Evolutionary conservation across 805 yeast species (phyloP), one percentile per base, ranked within the genome.

Genomic region (Candida dajiaensis): DNA sequence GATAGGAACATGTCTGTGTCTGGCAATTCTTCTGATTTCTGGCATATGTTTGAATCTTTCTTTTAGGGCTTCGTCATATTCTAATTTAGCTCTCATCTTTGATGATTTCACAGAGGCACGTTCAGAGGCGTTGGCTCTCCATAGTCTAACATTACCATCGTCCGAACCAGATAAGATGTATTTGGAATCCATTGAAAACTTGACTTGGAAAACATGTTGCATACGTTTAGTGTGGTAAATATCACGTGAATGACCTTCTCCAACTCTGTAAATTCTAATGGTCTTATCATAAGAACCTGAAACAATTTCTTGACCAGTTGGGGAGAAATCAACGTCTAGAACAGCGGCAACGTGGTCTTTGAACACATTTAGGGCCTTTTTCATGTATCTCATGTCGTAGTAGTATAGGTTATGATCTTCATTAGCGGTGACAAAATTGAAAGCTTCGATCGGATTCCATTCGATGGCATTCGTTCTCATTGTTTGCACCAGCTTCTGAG

Each of bases 381-480:
- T 74, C 78, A 95, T 73, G 61, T 90, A 87, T 64, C 99, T 76
- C 97, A 95, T 92, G 68, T 94, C 99, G 80, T 96, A 95, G 45
- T 85, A 75, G 65, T 94, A 94, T 10, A 85, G 82, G 64, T 94
- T 94, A 66, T 92, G 97, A 70, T 94, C 98, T 68, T 94, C 99
- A 61, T 81, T 80, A 3, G 89, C 98, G 37, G 87, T 80, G 16
- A 90, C 97, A 69, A 94, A 92, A 61, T 85, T 81, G 69, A 79
- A 94, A 2, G 98, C 96, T 66, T 94, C 98, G 84, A 94, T 87
- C 5, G 99, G 99, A 67, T 94, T 94, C 98, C 98, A 94, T 46
- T 89, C 76, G 22, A 94, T 74, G 41, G 92, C 74, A 65, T 94
- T 94, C 18, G 90, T 86, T 58, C 95, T 76, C 76, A 94, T 73